These are phyloP conservation scores for Biscogniauxia marginata DNA, from an alignment of 2,329 filamentous ascomycete species.

Conservation along the genomic window DNA sequence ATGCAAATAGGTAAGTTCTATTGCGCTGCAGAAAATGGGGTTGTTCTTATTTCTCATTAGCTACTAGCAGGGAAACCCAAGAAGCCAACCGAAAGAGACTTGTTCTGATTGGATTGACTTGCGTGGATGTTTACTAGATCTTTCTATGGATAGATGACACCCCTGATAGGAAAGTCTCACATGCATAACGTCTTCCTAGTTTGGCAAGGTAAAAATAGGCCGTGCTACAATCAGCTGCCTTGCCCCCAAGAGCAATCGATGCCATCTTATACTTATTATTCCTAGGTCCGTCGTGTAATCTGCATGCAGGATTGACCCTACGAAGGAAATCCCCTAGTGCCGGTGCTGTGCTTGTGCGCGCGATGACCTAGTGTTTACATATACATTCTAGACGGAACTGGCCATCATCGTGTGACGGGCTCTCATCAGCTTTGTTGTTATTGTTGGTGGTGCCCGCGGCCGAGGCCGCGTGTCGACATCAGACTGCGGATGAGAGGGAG, in stretches of 20 bases:
- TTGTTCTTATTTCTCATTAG: too few relatives aligned
- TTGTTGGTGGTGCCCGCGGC: too few relatives aligned
- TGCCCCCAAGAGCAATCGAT: not conserved
- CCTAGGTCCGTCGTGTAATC: not conserved
- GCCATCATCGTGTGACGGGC: too few relatives aligned
- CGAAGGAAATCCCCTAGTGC: not conserved
- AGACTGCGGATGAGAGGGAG: too few relatives aligned
- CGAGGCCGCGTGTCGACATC: too few relatives aligned
- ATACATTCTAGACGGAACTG: too few relatives aligned
- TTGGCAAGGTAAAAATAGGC: not conserved
- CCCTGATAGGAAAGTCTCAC: not conserved
- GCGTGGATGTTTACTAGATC: not conserved
- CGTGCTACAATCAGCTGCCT: not conserved
- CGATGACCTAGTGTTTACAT: too few relatives aligned
- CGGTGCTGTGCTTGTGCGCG: not conserved
- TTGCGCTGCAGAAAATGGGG: too few relatives aligned
- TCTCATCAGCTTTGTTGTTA: too few relatives aligned
- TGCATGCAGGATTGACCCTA: not conserved
- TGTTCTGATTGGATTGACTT: not conserved
- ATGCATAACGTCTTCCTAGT: not conserved
- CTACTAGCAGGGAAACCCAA: too few relatives aligned
- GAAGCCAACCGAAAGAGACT: not conserved
- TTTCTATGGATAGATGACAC: not conserved
- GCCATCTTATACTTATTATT: not conserved
- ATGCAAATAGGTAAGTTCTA: too few relatives aligned